Conservation (phyloP, 2,329 filamentous ascomycete genomes). For the Diaporthe sp. region DNA sequence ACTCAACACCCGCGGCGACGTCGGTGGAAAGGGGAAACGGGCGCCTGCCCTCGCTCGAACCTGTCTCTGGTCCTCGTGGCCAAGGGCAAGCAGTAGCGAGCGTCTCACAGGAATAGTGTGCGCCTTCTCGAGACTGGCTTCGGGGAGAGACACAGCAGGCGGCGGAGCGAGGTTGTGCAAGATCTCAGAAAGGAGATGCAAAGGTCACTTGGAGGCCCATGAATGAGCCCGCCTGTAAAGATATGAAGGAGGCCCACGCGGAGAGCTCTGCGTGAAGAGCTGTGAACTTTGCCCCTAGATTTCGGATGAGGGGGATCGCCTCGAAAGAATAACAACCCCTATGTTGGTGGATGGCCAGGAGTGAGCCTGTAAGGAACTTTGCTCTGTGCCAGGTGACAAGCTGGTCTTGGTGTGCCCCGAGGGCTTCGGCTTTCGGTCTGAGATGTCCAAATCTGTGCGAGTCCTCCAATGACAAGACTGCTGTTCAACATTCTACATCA, state of each 20-base stretch:
- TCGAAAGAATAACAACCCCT: not conserved
- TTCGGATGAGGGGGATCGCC: no score
- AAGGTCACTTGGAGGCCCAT: slow-evolving; percentile 20
- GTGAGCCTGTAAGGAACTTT: slow-evolving; percentile 8
- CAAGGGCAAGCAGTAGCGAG: slow-evolving; percentile 34
- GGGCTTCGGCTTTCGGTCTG: slow-evolving; percentile 35
- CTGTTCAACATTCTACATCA: slow-evolving; percentile 14
- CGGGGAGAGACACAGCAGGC: slow-evolving; percentile 29
- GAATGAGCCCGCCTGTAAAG: slow-evolving; percentile 30
- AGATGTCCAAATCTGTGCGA: slow-evolving; percentile 10
- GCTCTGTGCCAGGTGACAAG: slow-evolving; percentile 34
- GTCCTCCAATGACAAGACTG: slow-evolving; percentile 24
- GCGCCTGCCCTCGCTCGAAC: slow-evolving; percentile 28
- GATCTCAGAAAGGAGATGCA: slow-evolving; percentile 17
- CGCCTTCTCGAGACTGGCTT: slow-evolving; percentile 37
- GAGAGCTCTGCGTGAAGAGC: not conserved
- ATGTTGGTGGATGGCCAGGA: not conserved
- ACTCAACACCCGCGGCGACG: not conserved
- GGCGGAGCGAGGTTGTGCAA: slow-evolving; percentile 27
- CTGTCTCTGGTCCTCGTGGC: slow-evolving; percentile 39
- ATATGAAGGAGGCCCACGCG: not conserved
- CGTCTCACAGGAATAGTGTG: slow-evolving; percentile 37
- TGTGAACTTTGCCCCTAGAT: not conserved
- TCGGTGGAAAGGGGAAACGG: slow-evolving; percentile 26
- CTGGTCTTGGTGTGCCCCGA: slow-evolving; percentile 35